A percentile compares a stretch with the other conserved stretches of the same genome.
Conservation (phyloP, 1,284 basidiomycete genomes). For the Butyriboletus appendiculatus region DNA sequence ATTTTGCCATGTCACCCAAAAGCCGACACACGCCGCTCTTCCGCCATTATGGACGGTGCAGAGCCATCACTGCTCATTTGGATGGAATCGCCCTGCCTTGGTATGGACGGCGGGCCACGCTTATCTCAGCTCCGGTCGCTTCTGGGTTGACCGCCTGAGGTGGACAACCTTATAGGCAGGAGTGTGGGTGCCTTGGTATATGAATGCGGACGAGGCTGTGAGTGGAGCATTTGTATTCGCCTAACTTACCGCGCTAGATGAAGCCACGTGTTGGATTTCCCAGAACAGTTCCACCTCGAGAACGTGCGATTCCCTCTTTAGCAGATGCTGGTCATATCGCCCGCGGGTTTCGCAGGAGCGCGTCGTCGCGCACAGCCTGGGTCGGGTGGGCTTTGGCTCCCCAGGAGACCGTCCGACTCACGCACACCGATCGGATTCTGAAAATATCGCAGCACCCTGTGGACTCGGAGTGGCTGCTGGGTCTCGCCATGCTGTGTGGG, state of each 20-base stretch:
- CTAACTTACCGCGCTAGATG: conserved; percentile 13
- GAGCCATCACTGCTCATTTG: neutral
- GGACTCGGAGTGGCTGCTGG: neutral
- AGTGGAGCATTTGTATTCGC: conserved; percentile 24
- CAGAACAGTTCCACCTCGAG: conserved; percentile 17
- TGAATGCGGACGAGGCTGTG: conserved; percentile 14
- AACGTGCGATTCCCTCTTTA: conserved; percentile 13
- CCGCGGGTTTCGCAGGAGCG: conserved; percentile 29
- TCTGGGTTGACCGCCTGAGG: neutral
- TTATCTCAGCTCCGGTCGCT: neutral
- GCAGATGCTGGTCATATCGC: conserved; percentile 10
- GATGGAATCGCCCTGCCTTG: neutral
- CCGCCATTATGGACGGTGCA: neutral
- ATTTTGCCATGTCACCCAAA: conserved; percentile 5
- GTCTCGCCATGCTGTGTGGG: conserved; percentile 1
- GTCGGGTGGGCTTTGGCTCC: conserved; percentile 1
- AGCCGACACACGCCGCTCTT: conserved; percentile 14
- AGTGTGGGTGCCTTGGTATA: neutral
- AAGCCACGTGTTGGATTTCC: conserved; percentile 16
- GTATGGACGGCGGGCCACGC: neutral
- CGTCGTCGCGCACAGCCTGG: conserved; percentile 19
- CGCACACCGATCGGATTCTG: neutral
- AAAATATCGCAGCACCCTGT: too few relatives aligned
- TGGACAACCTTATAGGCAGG: neutral
- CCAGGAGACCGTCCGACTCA: neutral